Evolutionary conservation across 345 rosid species (phyloP), one percentile per base, ranked within the genome.

Genomic region (Pugionium dolabratum): DNA sequence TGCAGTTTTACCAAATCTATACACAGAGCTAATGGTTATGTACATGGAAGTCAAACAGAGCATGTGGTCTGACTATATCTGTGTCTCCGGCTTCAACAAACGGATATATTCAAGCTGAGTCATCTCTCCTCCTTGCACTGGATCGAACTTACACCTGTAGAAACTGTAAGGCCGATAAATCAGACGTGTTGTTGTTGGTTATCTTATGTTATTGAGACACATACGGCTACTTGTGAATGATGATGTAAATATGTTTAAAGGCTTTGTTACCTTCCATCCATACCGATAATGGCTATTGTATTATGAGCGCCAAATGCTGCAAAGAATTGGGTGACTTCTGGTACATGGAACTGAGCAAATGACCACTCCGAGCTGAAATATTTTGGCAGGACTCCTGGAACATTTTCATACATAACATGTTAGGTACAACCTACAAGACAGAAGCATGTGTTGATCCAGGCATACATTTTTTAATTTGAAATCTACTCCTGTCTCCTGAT

Each of bases 281-380:
- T 69, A 78, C 98, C 90, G 48, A 83, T 76, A 55, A 92, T 82
- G 25, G 85, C 57, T 4, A 92, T 80, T 34, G 88, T 79, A 75
- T 87, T 92, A 54, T 84, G 85, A 37, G 87, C 77, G 31, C 95
- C 96, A 84, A 92, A 89, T 64, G 96, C 97, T 26, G 86, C 91
- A 76, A 80, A 80, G 64, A 79, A 92, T 54, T 84, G 88, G 62
- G 87, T 76, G 53, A 68, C 83, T 76, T 84, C 98, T 28, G 87
- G 91, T 59, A 89, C 58, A 69, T 81, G 96, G 75, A 92, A 86
- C 88, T 76, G 91, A 45, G 98, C 95, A 71, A 89, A 87, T 52
- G 96, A 92, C 97, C 98, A 87, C 48, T 92, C 98, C 18, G 98
- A 92, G 82, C 98, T 92, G 76, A 92, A 92, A 75, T 92, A 92